Percentiles rank a stretch among this genome's conserved stretches.
Conservation (phyloP, 352 stramenopile species). For the Aphanomyces stellatus region DNA sequence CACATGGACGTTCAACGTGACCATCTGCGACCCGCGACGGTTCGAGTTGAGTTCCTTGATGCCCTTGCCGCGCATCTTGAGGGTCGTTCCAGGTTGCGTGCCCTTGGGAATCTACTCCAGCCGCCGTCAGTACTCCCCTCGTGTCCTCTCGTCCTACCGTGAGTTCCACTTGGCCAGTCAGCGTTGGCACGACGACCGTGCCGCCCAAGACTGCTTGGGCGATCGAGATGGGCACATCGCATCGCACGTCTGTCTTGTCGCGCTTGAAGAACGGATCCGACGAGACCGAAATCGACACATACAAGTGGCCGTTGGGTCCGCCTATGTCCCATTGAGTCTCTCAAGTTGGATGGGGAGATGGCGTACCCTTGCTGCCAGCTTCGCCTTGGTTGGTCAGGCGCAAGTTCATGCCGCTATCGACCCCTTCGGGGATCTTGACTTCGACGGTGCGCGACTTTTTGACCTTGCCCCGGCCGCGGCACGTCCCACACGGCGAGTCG, state of each 20-base stretch:
- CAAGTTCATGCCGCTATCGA: slow-evolving; percentile 95
- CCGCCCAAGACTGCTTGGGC: slow-evolving; percentile 90
- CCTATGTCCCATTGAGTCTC: slow-evolving; percentile 37
- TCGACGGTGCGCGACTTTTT: slow-evolving; percentile 90
- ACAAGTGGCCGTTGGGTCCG: slow-evolving; percentile 88
- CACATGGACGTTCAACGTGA: slow-evolving; percentile 95
- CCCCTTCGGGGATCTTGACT: slow-evolving; percentile 91
- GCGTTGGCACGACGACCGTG: slow-evolving; percentile 93
- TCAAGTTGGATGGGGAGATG: background rate
- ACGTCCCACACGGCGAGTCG: slow-evolving; percentile 72
- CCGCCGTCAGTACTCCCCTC: background rate
- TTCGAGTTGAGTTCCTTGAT: slow-evolving; percentile 92
- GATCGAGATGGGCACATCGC: slow-evolving; percentile 90
- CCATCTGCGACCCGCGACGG: slow-evolving; percentile 92
- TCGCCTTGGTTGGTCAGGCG: slow-evolving; percentile 90
- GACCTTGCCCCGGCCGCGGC: slow-evolving; percentile 64
- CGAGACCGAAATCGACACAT: slow-evolving; percentile 91
- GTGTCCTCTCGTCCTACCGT: slow-evolving; percentile 54
- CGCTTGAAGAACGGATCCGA: slow-evolving; percentile 94
- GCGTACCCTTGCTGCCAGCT: slow-evolving; percentile 29
- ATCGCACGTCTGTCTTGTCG: slow-evolving; percentile 91
- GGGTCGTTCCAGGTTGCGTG: slow-evolving; percentile 91
- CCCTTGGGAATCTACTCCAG: slow-evolving; percentile 76
- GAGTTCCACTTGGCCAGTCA: slow-evolving; percentile 96
- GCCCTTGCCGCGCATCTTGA: slow-evolving; percentile 95